Evolutionary conservation across 1,139 yeast genomes (phyloP), one percentile per base, ranked within the genome.

Genomic region (Debaryomycetaceae sp.): DNA sequence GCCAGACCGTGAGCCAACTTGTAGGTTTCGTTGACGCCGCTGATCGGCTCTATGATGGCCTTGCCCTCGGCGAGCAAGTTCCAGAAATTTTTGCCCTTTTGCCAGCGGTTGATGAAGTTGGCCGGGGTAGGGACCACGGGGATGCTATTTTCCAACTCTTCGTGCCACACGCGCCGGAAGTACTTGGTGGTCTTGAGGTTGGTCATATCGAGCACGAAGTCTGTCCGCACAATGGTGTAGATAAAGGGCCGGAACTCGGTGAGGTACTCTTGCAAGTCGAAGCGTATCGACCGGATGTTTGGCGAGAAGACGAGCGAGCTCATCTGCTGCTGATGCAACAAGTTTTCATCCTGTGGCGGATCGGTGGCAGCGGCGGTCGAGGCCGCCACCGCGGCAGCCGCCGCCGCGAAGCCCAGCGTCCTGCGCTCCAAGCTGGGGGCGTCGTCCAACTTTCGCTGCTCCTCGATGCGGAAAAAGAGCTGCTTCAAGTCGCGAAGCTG

Each of bases 1-100:
- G 24, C 19, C 39, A 35, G 18, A 17, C 23, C 18, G 36, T 61
- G 53, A 3, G 57, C 48, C 25, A 58, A 44, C 42, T 68, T 72
- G 55, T 78, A 77, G 0, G 73, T 72, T 51, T 86, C 95, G 46
- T 85, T 86, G 22, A 83, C 71, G 0, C 91, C 94, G 34, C 88
- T 79, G 10, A 89, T 72, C 1, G 98, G 97, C 54, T 88, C 96
- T 25, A 91, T 79, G 10, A 78, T 70, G 5, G 85, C 88, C 28
- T 82, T 71, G 4, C 95, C 95, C 32, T 88, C 96, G 25, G 83
- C 69, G 41, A 89, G 68, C 21, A 80, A 71, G 32, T 66, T 58
- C 71, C 88, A 65, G 39, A 85, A 70, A 26, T 76, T 66, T 44
- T 62, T 65, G 4, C 66, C 67, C 48, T 63, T 64, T 38, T 56